These are phyloP conservation scores for Erodium texanum DNA, from an alignment of 441 rosid genomes.

Conservation along the genomic window DNA sequence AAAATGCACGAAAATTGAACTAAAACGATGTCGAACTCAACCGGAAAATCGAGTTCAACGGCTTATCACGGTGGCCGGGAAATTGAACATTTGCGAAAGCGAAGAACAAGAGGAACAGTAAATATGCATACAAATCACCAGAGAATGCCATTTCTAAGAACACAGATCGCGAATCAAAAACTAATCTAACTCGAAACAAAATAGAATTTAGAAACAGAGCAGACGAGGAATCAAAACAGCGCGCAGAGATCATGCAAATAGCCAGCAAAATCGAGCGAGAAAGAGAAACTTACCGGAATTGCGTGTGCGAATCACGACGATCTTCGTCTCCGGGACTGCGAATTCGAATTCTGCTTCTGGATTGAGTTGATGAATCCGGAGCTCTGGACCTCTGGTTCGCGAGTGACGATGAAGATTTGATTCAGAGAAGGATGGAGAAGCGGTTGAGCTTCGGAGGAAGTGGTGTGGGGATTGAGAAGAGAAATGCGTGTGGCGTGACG, in stretches of 20 bases:
- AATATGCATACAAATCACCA: neutral
- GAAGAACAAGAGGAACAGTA: too few relatives aligned
- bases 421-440: neutral
- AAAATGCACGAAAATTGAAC: neutral
- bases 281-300: neutral
- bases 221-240: neutral
- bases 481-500: neutral
- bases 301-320: neutral
- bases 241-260: neutral
- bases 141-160: neutral
- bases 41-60: neutral
- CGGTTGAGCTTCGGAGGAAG: neutral
- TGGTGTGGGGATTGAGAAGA: slow-evolving; percentile 1
- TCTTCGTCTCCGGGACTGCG: neutral
- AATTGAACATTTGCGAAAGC: neutral
- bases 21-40: neutral
- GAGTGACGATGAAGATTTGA: neutral
- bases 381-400: neutral
- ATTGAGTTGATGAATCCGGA: neutral
- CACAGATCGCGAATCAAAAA: too few relatives aligned
- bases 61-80: neutral
- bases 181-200: neutral
- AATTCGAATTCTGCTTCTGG: neutral
- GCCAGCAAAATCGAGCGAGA: neutral
- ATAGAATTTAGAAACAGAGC: neutral